Evolutionary conservation across 129 eudicot genomes (phyloP), one percentile per base, ranked within the genome.

Genomic region (Mikania micrantha): DNA sequence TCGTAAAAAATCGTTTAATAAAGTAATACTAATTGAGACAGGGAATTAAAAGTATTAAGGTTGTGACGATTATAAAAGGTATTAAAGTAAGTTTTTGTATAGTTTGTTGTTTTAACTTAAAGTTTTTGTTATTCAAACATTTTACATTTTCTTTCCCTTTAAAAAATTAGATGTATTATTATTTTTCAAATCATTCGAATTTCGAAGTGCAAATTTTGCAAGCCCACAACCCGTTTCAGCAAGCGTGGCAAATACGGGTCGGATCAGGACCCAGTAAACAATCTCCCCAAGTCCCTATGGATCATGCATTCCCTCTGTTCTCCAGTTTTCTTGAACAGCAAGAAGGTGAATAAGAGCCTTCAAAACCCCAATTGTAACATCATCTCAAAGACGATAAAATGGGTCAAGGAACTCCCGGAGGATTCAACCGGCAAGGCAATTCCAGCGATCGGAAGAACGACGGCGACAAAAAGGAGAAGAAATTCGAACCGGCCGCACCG

Each of bases 361-460:
- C 42, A 48, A 52, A 71, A 71, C 5, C 76, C 75, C 45, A 31
- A 27, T 11, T 38, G 21, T 41, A n/a, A n/a, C n/a, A n/a, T 50
- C 17, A 63, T 66, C 66, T 21, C 22, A 20, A 27, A 22, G 12
- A 40, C 66, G 39, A 35, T 1, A 42, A 58, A 29, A 12, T 91
- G 97, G 97, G 97, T 9, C 97, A 91, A 41, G 95, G 95, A 38
- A 81, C 93, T 1, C 93, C 96, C 9, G 97, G 97, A 19, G 93
- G 96, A 12, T 69, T 91, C 2, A 88, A 80, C 75, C 85, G 97
- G 49, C 92, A 77, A 50, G 82, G 78, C 56, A 60, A 21, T 10
- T 66, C 80, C 4, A 85, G 84, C 24, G 95, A 91, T 72, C 86
- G 91, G 9, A 91, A 85, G 54, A 77, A 79, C 72, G 92, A 83